phyloP scores from a whole-genome alignment of 208 protist species.

The Leishmania major region DNA sequence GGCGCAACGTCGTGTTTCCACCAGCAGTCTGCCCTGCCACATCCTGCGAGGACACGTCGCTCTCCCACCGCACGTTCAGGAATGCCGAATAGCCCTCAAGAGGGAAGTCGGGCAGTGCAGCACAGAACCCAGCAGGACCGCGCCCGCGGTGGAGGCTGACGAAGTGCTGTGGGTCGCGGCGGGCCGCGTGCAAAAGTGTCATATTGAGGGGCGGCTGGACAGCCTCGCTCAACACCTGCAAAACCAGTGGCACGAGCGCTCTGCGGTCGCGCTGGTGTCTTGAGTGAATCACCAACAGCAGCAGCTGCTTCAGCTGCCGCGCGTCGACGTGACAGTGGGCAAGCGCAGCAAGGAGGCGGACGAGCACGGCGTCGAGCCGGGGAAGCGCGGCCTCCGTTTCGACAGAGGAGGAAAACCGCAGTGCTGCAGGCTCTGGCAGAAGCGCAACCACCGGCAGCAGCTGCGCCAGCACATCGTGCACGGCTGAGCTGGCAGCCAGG shows the following conservation, averaged over 20 bases:
- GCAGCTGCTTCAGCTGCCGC: constrained; percentile 77
- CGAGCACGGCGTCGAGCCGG: constrained; percentile 38
- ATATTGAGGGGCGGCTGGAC: constrained; percentile 9
- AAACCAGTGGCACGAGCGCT: constrained; percentile 45
- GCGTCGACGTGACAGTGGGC: constrained; percentile 67
- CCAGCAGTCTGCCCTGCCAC: background rate
- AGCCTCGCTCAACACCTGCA: constrained; percentile 61
- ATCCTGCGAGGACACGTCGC: background rate
- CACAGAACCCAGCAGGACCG: constrained; percentile 58
- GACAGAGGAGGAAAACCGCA: background rate
- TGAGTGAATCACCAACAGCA: constrained; percentile 62
- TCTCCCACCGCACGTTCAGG: constrained; percentile 72
- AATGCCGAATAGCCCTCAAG: constrained; percentile 76
- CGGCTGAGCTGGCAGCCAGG: constrained; percentile 54
- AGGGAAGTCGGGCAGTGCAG: constrained; percentile 57
- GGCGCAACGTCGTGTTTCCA: background rate
- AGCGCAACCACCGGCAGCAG: constrained; percentile 46
- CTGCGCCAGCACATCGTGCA: constrained; percentile 53
- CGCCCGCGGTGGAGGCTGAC: constrained; percentile 37
- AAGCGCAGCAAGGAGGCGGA: constrained; percentile 47
- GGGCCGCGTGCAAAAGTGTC: background rate
- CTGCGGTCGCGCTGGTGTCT: constrained; percentile 35
- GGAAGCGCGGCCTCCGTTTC: background rate
- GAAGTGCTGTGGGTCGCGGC: constrained; percentile 26
- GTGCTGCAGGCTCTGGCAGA: constrained; percentile 4